These are phyloP conservation scores for Saccharomyces hybrid DNA, from an alignment of 1,139 yeast species.

Conservation along the genomic window DNA sequence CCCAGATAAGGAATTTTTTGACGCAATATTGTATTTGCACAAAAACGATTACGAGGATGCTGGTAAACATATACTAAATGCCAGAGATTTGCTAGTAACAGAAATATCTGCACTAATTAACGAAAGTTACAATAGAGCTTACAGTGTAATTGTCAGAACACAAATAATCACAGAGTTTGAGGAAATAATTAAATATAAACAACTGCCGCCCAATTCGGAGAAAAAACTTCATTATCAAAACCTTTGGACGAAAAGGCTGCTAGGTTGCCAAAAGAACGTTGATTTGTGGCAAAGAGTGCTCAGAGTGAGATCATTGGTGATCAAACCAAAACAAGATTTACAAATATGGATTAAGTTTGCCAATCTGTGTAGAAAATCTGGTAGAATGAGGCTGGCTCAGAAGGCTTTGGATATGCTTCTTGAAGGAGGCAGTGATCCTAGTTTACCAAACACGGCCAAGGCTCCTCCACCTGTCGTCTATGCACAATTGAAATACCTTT, in stretches of 20 bases:
- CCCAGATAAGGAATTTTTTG: constrained; percentile 91
- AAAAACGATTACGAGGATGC: constrained; percentile 83
- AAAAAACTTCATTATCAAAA: constrained; percentile 71
- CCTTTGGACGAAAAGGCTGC: constrained; percentile 87
- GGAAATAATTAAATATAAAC: constrained; percentile 85
- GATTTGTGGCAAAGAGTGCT: constrained; percentile 98
- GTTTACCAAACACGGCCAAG: constrained; percentile 56
- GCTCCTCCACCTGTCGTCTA: constrained; percentile 96
- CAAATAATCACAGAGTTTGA: constrained; percentile 97
- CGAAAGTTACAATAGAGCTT: constrained; percentile 94
- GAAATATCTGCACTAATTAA: constrained; percentile 92
- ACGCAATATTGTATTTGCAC: constrained; percentile 80
- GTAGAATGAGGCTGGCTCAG: constrained; percentile 85
- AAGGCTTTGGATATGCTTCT: constrained; percentile 74
- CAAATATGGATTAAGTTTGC: constrained; percentile 98
- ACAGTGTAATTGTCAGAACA: constrained; percentile 91
- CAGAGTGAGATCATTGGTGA: constrained; percentile 89
- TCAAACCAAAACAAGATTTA: constrained; percentile 94
- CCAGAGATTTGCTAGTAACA: constrained; percentile 83
- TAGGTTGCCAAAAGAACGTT: constrained; percentile 93
- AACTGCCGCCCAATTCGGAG: constrained; percentile 74
- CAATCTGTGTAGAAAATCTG: constrained; percentile 87
- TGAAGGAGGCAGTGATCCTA: constrained; percentile 42
- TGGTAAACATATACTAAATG: constrained; percentile 65
- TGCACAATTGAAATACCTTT: constrained; percentile 92